phyloP scores from a whole-genome alignment of 169 alveolate species.

The Cryptosporidium muris region DNA sequence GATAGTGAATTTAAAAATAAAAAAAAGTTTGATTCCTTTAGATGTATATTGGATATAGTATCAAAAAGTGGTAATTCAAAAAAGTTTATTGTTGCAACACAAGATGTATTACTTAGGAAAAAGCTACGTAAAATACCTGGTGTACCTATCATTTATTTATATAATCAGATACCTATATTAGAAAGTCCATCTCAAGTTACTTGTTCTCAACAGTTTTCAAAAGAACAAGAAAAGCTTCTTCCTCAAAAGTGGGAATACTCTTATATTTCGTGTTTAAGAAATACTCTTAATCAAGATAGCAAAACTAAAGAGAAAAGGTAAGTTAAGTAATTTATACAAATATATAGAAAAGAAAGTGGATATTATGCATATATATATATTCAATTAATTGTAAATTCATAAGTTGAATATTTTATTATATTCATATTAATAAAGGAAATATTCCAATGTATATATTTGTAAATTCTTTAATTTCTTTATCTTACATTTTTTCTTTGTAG shows the following conservation, averaged over 20 bases:
- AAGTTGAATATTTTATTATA: not conserved
- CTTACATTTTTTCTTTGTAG: not conserved
- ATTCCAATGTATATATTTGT: not conserved
- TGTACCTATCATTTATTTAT: constrained; percentile 34
- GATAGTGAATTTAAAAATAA: too few relatives aligned
- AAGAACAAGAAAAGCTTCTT: constrained; percentile 24
- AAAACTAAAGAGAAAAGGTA: not conserved
- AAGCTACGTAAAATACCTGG: constrained; percentile 56
- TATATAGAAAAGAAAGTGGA: too few relatives aligned
- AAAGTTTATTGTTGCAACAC: constrained; percentile 62
- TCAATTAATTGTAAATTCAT: constrained; percentile 9
- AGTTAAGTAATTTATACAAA: too few relatives aligned
- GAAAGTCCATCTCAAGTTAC: constrained; percentile 56
- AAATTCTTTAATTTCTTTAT: not conserved
- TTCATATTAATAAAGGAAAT: not conserved
- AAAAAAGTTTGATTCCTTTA: constrained; percentile 43
- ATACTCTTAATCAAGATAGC: not conserved
- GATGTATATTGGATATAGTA: constrained; percentile 49
- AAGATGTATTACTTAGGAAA: constrained; percentile 27
- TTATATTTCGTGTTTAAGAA: constrained; percentile 15
- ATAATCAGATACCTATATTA: constrained; percentile 38
- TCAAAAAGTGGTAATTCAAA: constrained; percentile 28
- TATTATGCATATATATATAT: too few relatives aligned
- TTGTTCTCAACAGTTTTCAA: not conserved
- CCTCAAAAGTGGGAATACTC: constrained; percentile 66